Conservation (phyloP, 164 flowering plant genomes). For the Berberis vulgaris region DNA sequence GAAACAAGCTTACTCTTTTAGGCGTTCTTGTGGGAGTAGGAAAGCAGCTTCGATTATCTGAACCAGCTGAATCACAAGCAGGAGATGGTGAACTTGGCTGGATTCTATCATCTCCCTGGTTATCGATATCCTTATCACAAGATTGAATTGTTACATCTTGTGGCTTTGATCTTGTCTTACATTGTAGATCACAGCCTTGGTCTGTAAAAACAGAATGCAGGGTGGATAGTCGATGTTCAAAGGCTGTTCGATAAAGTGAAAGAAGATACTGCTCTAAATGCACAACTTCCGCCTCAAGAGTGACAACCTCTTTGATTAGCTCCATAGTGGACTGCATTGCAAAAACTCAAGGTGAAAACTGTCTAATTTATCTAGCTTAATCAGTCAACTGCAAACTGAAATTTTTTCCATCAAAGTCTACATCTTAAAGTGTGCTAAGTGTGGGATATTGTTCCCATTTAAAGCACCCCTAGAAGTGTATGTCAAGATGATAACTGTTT, state of each 20-base stretch:
- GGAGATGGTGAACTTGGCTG: background rate
- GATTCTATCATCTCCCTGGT: conserved; percentile 3
- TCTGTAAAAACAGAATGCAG: conserved; percentile 10
- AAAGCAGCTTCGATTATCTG: background rate
- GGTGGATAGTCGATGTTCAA: conserved; percentile 21
- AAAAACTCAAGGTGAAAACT: background rate
- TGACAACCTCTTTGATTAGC: conserved; percentile 34
- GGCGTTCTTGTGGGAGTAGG: conserved; percentile 7
- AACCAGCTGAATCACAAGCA: background rate
- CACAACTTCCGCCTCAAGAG: conserved; percentile 38
- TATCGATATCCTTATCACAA: conserved; percentile 8
- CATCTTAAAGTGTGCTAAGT: too few relatives aligned
- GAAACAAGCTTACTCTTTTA: conserved; percentile 15
- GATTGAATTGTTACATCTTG: conserved; percentile 5
- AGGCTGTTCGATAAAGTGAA: conserved; percentile 39
- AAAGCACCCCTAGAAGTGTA: background rate
- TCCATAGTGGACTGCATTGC: conserved; percentile 32
- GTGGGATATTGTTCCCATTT: too few relatives aligned
- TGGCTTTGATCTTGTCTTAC: conserved; percentile 3
- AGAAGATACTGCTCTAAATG: conserved; percentile 45
- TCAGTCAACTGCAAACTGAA: background rate
- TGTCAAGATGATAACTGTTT: background rate
- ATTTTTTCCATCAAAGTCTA: too few relatives aligned
- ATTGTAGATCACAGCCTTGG: conserved; percentile 2
- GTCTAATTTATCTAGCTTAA: background rate